Percentiles rank a stretch among this genome's conserved stretches.
phyloP scores from a whole-genome alignment of 1,284 basidiomycete genomes.

The Trichosporon ovoides region DNA sequence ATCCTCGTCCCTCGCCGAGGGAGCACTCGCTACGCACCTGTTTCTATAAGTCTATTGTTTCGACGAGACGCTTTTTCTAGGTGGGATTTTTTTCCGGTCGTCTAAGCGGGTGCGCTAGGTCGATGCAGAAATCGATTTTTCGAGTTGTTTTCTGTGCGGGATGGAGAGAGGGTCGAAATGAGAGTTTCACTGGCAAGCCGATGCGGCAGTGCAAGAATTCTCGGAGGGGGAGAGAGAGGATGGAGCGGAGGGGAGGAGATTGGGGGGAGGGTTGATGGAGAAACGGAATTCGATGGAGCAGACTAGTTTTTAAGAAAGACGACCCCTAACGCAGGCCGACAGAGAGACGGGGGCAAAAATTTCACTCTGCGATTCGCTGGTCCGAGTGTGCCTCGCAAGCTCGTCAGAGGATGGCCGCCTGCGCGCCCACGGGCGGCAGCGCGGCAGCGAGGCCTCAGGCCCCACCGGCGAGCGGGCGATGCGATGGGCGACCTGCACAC shows the following conservation, averaged over 20 bases:
- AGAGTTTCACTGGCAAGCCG: neutral
- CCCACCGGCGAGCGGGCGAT: neutral
- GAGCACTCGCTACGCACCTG: neutral
- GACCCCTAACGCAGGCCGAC: neutral
- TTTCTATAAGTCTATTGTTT: constrained; percentile 1
- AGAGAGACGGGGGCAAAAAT: neutral
- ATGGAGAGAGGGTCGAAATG: constrained; percentile 7
- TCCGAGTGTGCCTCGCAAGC: neutral
- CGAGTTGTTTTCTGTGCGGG: constrained; percentile 6
- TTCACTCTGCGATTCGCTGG: neutral
- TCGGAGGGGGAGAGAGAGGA: neutral
- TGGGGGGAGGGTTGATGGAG: constrained; percentile 4
- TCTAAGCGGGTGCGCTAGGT: neutral
- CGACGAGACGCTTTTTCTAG: neutral
- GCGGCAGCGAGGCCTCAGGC: neutral
- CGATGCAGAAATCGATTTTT: constrained; percentile 2
- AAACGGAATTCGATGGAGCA: constrained; percentile 5
- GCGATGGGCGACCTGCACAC: neutral
- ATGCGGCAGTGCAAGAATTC: neutral
- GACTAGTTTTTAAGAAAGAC: constrained; percentile 5
- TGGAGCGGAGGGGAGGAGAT: neutral
- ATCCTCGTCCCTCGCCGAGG: neutral
- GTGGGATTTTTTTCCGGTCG: neutral
- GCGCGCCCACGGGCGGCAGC: neutral
- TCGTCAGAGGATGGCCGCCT: neutral